Evolutionary conservation across 345 rosid species (phyloP).

Genomic region (Gossypium arboreum): DNA sequence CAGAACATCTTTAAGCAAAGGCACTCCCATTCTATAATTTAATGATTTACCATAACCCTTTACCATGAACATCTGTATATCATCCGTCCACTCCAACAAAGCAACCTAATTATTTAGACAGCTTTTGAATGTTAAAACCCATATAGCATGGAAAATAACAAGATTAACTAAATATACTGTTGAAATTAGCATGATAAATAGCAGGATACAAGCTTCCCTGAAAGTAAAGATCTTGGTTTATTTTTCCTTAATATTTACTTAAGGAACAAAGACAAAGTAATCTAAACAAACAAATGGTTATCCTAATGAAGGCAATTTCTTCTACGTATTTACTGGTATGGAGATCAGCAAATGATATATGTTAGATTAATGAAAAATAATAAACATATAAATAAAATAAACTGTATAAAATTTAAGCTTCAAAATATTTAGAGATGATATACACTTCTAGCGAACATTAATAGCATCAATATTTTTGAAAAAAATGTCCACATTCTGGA

Average conservation of each 20-base stretch:
- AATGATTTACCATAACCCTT: constrained; percentile 86
- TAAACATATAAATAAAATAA: neutral
- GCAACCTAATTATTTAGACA: constrained; percentile 47
- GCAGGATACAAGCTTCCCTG: neutral
- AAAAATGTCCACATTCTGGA: neutral
- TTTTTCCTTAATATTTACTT: neutral
- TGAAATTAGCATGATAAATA: neutral
- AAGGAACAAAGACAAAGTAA: neutral
- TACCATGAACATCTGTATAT: constrained; percentile 67
- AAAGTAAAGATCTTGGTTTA: neutral
- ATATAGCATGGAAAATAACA: neutral
- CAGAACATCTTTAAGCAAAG: constrained; percentile 76
- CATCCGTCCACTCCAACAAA: constrained; percentile 97
- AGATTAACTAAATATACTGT: neutral
- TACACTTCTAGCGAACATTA: neutral
- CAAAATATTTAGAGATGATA: neutral
- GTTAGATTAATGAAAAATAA: neutral
- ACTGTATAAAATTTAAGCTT: neutral
- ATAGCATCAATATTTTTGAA: neutral
- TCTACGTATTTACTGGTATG: neutral
- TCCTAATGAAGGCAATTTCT: neutral
- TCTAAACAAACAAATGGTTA: neutral
- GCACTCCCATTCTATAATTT: constrained; percentile 88
- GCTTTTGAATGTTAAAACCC: constrained; percentile 20
- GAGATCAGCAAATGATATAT: neutral